These are phyloP conservation scores for Collybia nuda DNA, from an alignment of 768 basidiomycete species.

Conservation along the genomic window DNA sequence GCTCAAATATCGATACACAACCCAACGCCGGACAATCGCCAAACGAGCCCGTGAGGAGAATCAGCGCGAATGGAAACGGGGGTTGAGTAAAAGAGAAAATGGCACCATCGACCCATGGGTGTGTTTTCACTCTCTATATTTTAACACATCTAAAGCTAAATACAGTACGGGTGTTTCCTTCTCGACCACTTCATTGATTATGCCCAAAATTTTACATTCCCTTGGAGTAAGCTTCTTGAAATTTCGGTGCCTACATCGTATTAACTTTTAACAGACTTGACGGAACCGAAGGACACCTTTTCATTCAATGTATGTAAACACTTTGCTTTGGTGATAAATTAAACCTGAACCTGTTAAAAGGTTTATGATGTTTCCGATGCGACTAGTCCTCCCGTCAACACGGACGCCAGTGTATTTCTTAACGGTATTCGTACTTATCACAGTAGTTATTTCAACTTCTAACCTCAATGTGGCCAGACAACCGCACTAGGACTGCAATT, in stretches of 20 bases:
- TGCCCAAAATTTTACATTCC: slow-evolving; percentile 69
- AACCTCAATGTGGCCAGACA: slow-evolving; percentile 33
- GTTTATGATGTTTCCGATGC: slow-evolving; percentile 59
- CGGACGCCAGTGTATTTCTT: slow-evolving; percentile 56
- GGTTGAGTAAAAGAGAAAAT: slow-evolving; percentile 46
- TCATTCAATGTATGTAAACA: slow-evolving; percentile 31
- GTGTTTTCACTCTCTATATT: slow-evolving; percentile 9
- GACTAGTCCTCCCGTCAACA: slow-evolving; percentile 46
- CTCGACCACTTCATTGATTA: slow-evolving; percentile 70
- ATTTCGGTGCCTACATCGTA: too few relatives aligned
- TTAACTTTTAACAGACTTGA: background rate
- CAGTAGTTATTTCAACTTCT: background rate
- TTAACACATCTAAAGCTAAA: slow-evolving; percentile 4
- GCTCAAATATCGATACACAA: slow-evolving; percentile 19
- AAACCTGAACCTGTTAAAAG: slow-evolving; percentile 17
- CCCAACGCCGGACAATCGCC: slow-evolving; percentile 15
- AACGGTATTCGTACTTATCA: slow-evolving; percentile 45
- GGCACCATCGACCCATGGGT: slow-evolving; percentile 60
- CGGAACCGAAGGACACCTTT: slow-evolving; percentile 5
- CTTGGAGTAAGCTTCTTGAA: slow-evolving; percentile 38
- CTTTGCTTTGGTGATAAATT: background rate
- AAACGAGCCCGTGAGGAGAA: slow-evolving; percentile 22
- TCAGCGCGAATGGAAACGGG: slow-evolving; percentile 42
- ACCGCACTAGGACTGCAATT: slow-evolving; percentile 54
- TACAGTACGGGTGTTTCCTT: slow-evolving; percentile 63